phyloP scores from a whole-genome alignment of 139 green algal species.

The Tetraselmis chui region DNA sequence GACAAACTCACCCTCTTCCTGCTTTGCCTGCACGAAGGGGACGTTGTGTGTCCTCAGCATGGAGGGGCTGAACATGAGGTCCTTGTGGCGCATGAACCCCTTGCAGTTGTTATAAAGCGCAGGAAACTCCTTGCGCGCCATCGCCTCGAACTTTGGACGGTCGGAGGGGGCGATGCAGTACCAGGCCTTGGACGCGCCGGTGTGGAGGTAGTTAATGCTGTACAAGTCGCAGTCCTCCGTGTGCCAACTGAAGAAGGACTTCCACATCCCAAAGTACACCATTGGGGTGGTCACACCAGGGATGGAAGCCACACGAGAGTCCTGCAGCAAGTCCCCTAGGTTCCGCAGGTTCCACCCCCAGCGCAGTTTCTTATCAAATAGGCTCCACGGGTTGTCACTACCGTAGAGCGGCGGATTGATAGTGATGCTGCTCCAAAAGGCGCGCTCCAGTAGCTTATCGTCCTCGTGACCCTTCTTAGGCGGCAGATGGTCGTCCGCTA shows the following conservation, averaged over 20 bases:
- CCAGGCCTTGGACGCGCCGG: slow-evolving; percentile 45
- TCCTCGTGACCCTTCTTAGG: slow-evolving; percentile 11
- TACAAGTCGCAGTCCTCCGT: slow-evolving; percentile 11
- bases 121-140: slow-evolving; percentile 28
- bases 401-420: slow-evolving; percentile 53
- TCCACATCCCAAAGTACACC: slow-evolving; percentile 1
- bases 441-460: slow-evolving; percentile 34
- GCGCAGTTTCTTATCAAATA: slow-evolving; percentile 56
- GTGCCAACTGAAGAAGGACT: slow-evolving; percentile 4
- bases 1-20: slow-evolving; percentile 11
- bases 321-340: slow-evolving; percentile 34
- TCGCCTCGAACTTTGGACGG: slow-evolving; percentile 56
- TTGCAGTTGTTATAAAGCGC: too few species aligned
- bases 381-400: slow-evolving; percentile 53
- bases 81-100: too few species aligned
- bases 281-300: slow-evolving; percentile 6
- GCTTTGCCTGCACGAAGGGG: background rate
- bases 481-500: slow-evolving; percentile 5
- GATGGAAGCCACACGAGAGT: slow-evolving; percentile 23
- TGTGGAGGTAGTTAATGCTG: slow-evolving; percentile 41
- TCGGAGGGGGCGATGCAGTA: slow-evolving; percentile 60
- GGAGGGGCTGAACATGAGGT: slow-evolving; percentile 50
- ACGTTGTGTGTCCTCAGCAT: slow-evolving; percentile 5
- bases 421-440: slow-evolving; percentile 49
- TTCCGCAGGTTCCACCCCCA: slow-evolving; percentile 63